Evolutionary conservation across 129 eudicot genomes (phyloP), one percentile per base, ranked within the genome.

Genomic region (Lactuca saligna): DNA sequence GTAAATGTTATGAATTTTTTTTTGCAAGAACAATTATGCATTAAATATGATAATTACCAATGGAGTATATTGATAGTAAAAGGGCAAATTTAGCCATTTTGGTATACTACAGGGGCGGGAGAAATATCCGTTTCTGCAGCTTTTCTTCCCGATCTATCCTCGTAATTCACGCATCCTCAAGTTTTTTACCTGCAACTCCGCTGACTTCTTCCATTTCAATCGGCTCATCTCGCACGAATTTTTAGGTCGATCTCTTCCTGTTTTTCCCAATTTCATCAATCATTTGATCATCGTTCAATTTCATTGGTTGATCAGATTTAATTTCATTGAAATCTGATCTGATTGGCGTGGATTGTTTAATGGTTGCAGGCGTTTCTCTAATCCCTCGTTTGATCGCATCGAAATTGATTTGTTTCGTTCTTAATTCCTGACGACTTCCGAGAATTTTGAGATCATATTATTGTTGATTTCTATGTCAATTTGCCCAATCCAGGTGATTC

Each of bases 111-210:
- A 13, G 38, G 69, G 77, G 8, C 12, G 15, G 5, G 25, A 34
- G 31, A 0, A 8, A 6, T 50, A 35, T 15, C 13, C 38, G 11
- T 8, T 61, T 65, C 25, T 44, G 77, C 77, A 72, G 77, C 77
- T 72, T 72, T 72, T 61, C 77, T 38, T 72, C 69, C 54, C 69
- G 77, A 72, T 72, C 77, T 72, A 72, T 72, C 69, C 77, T 51
- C 77, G 77, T 50, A 51, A 72, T 17, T 61, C 59, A 72, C 76
- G 76, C 76, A 72, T 41, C 61, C 68, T 71, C 75, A 70, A 57
- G 11, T 29, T 58, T 57, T 70, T 70, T 42, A 57, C 74, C 74
- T 68, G 72, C 60, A 66, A 34, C 37, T 9, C 10, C 57, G 57
- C 76, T 71, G 61, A 71, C 76, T 60, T 33, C 60, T 2, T 34